phyloP scores from a whole-genome alignment of 192 early-diverging fungal genomes.

The Podila verticillata region DNA sequence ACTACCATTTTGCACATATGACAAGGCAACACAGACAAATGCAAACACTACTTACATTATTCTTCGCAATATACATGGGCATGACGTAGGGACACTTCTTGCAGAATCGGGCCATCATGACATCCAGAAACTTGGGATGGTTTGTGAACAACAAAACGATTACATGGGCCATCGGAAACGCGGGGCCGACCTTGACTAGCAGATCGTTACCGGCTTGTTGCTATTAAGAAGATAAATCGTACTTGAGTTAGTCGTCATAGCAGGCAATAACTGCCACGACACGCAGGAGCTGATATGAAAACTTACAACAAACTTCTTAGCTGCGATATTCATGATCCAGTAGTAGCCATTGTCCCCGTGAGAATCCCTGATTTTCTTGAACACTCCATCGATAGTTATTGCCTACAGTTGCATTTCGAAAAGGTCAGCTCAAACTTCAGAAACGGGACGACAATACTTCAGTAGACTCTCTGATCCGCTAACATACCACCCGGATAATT shows the following conservation, averaged over 20 bases:
- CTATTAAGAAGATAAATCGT: slow-evolving; percentile 26
- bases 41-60: slow-evolving; percentile 54
- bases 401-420: slow-evolving; percentile 16
- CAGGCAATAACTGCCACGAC: not conserved
- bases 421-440: not conserved
- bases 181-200: slow-evolving; percentile 62
- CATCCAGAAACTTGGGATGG: slow-evolving; percentile 65
- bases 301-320: slow-evolving; percentile 68
- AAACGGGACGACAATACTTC: not conserved
- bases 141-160: slow-evolving; percentile 63
- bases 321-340: slow-evolving; percentile 62
- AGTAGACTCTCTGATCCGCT: too few relatives aligned
- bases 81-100: slow-evolving; percentile 78
- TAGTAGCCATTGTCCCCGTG: slow-evolving; percentile 41
- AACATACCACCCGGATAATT: slow-evolving; percentile 57
- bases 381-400: slow-evolving; percentile 20
- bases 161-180: slow-evolving; percentile 74
- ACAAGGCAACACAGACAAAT: not conserved
- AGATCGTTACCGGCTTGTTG: slow-evolving; percentile 79
- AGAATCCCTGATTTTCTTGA: slow-evolving; percentile 18
- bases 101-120: slow-evolving; percentile 69
- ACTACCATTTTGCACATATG: not conserved
- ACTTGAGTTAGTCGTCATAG: not conserved
- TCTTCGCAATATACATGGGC: slow-evolving; percentile 65
- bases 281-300: not conserved